These are phyloP conservation scores for Podaxis sp. DNA, from an alignment of 768 basidiomycete species.

Conservation along the genomic window DNA sequence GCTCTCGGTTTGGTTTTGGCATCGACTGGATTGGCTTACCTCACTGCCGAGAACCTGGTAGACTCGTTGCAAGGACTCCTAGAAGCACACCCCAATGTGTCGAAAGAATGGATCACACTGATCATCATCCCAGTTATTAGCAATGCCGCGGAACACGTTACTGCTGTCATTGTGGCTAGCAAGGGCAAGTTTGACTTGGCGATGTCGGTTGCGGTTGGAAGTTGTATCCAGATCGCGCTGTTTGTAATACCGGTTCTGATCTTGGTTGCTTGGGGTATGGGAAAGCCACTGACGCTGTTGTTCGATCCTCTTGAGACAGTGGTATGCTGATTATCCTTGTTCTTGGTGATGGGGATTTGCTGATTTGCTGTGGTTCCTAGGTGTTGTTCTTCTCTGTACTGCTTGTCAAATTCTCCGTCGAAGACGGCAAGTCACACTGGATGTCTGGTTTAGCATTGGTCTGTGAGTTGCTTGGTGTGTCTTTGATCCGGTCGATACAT, in stretches of 20 bases:
- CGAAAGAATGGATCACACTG: conserved; percentile 41
- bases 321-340: conserved; percentile 17
- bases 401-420: conserved; percentile 40
- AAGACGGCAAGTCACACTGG: conserved; percentile 46
- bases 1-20: conserved; percentile 27
- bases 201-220: conserved; percentile 39
- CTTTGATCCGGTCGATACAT: background rate
- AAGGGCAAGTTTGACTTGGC: conserved; percentile 40
- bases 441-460: conserved; percentile 37
- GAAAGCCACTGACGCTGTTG: conserved; percentile 33
- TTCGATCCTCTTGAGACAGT: conserved; percentile 37
- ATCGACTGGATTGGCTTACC: conserved; percentile 33
- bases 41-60: conserved; percentile 39
- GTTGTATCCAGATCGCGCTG: conserved; percentile 38
- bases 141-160: conserved; percentile 38
- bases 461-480: conserved; percentile 19
- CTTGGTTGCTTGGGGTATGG: conserved; percentile 35
- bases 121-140: conserved; percentile 40
- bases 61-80: conserved; percentile 36
- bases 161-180: conserved; percentile 36
- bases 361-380: conserved; percentile 13
- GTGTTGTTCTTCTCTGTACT: conserved; percentile 36
- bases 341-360: background rate
- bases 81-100: conserved; percentile 30
- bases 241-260: conserved; percentile 37